Evolutionary conservation across 768 basidiomycete species (phyloP).

Genomic region (Boletus sp.): DNA sequence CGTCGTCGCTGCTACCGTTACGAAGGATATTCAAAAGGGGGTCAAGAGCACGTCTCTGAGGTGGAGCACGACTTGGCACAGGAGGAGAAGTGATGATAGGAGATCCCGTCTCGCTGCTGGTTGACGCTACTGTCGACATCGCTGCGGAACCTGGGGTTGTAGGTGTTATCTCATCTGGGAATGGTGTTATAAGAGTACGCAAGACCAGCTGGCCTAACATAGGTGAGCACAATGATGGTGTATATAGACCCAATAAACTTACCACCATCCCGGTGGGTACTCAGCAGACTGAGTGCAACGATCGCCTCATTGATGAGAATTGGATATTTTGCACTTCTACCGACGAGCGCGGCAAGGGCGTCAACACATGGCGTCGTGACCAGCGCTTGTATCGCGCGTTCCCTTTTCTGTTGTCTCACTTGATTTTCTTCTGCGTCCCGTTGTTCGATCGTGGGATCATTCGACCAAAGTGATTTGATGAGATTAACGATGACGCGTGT

Average conservation of each 20-base stretch:
- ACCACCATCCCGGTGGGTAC: slow-evolving; percentile 65
- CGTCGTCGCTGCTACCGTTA: slow-evolving; percentile 33
- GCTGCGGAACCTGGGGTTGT: slow-evolving; percentile 31
- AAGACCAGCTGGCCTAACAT: slow-evolving; percentile 58
- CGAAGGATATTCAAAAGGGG: slow-evolving; percentile 62
- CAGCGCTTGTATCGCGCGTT: slow-evolving; percentile 51
- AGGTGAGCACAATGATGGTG: slow-evolving; percentile 2
- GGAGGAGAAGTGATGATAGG: slow-evolving; percentile 46
- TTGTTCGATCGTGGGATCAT: slow-evolving; percentile 35
- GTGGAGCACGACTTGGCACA: slow-evolving; percentile 35
- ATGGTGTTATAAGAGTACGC: slow-evolving; percentile 51
- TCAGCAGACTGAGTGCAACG: slow-evolving; percentile 76
- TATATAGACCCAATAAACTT: slow-evolving; percentile 21
- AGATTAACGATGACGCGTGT: slow-evolving; percentile 86
- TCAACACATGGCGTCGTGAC: slow-evolving; percentile 52
- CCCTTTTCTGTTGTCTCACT: slow-evolving; percentile 47
- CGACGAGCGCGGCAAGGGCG: slow-evolving; percentile 67
- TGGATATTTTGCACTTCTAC: slow-evolving; percentile 75
- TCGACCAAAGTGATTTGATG: slow-evolving; percentile 73
- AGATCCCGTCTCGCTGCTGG: slow-evolving; percentile 44
- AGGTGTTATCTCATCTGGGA: slow-evolving; percentile 40
- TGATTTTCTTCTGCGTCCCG: slow-evolving; percentile 32
- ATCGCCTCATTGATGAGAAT: slow-evolving; percentile 87
- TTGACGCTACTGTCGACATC: slow-evolving; percentile 38
- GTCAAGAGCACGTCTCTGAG: slow-evolving; percentile 60